Conservation (phyloP, 2,329 filamentous ascomycete species). For the Fusarium sambucinum region DNA sequence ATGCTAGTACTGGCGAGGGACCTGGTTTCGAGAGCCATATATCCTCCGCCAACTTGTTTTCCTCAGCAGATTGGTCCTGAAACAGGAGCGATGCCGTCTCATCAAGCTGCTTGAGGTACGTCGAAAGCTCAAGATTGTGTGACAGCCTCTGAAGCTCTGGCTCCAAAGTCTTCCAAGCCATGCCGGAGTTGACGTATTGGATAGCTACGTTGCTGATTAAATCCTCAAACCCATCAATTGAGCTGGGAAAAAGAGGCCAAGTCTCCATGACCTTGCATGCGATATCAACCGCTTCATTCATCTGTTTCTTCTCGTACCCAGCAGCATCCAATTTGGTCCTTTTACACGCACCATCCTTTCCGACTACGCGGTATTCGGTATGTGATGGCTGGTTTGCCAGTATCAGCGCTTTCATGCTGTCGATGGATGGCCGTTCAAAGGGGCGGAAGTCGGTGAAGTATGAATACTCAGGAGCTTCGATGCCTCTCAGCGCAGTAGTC, state of each 20-base stretch:
- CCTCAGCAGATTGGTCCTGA: background rate
- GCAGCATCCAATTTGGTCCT: background rate
- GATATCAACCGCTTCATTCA: fast-evolving
- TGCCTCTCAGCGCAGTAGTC: background rate
- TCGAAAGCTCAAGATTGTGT: background rate
- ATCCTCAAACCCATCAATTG: background rate
- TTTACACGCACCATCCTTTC: no score
- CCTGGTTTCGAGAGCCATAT: background rate
- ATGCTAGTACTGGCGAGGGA: no score
- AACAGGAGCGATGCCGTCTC: background rate
- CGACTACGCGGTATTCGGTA: fast-evolving
- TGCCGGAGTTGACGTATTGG: background rate
- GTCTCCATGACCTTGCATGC: background rate
- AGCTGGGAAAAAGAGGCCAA: slow-evolving; percentile 9
- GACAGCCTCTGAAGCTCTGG: background rate
- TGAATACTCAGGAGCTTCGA: slow-evolving; percentile 10
- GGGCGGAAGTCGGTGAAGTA: slow-evolving; percentile 23
- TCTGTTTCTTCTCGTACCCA: background rate
- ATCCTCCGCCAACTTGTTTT: background rate
- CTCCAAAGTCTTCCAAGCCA: background rate
- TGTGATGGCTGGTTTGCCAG: background rate
- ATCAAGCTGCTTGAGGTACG: background rate
- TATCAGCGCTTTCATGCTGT: background rate
- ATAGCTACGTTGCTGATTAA: background rate
- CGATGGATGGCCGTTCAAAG: slow-evolving; percentile 1